Evolutionary conservation across 2,329 filamentous ascomycete species (phyloP).

Genomic region (Laburnicola sp.): DNA sequence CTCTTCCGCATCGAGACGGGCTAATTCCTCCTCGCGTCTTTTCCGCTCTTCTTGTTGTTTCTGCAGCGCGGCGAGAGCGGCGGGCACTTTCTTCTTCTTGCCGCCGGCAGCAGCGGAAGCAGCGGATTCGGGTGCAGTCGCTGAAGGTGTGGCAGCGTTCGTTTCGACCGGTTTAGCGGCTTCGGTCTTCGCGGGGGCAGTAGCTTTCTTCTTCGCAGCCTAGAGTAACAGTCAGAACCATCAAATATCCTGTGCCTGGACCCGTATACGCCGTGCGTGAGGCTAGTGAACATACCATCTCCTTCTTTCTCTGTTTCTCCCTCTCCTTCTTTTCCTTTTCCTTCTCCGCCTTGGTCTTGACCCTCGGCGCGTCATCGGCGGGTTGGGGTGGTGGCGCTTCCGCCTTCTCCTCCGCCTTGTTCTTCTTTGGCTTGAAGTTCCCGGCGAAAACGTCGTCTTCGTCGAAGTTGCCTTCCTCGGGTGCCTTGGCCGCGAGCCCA

Average conservation of each 20-base stretch:
- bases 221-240: slow-evolving; percentile 30
- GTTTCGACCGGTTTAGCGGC: slow-evolving; percentile 49
- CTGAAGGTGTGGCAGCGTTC: slow-evolving; percentile 38
- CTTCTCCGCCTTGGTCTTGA: slow-evolving; percentile 98
- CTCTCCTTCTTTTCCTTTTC: slow-evolving; percentile 97
- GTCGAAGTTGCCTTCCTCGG: slow-evolving; percentile 71
- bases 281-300: slow-evolving; percentile 66
- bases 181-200: slow-evolving; percentile 53
- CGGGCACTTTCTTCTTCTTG: slow-evolving; percentile 89
- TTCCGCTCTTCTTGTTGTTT: slow-evolving; percentile 81
- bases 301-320: slow-evolving; percentile 98
- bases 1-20: slow-evolving; percentile 62
- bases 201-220: slow-evolving; percentile 60
- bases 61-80: slow-evolving; percentile 72
- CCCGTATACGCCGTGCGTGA: neutral
- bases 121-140: slow-evolving; percentile 32
- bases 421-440: slow-evolving; percentile 70
- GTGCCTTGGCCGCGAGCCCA: slow-evolving; percentile 67
- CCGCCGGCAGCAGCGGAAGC: slow-evolving; percentile 52
- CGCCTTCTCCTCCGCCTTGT: slow-evolving; percentile 54
- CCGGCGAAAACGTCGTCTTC: slow-evolving; percentile 80
- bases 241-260: no score
- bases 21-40: slow-evolving; percentile 66
- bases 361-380: slow-evolving; percentile 51
- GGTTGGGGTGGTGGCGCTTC: slow-evolving; percentile 45